Base-by-base conservation (phyloP, 176 grass and related monocot genomes). In the Zoysia pacifica region DNA sequence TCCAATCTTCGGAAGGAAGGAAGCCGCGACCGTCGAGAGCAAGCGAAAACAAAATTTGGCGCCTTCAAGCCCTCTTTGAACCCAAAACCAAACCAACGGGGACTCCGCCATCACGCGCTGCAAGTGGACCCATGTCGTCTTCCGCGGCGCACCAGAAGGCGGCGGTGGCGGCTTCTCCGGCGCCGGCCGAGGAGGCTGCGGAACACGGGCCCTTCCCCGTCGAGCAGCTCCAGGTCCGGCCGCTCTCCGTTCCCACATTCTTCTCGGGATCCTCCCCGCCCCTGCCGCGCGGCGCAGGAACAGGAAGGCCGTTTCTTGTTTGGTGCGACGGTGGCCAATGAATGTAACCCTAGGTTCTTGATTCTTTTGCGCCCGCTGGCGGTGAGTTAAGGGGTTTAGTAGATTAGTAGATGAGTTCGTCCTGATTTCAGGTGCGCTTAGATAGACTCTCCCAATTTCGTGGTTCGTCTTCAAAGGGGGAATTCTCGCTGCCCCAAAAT, bases 201-300 rank as follows among this genome's bases (percentile, higher is more conserved):
- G 73, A 86, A 73, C 78, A 78, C 37, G 83, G 73, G 38, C 87
- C 83, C 20, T 89, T 88, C 69, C 80, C 86, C 40, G 78, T 92
- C 66, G 86, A 92, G 48, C 83, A 89, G 35, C 90, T 92, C 36
- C 90, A 92, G 90, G 90, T 89, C 37, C 10, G n/a, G 9, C 45
- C 38, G 28, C 43, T 19, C 18, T 41, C 8, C 11, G 8, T 43
- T 1, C 65, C 52, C 38, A 55, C 6, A 36, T 42, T 20, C 4
- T 40, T 69, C 65, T 73, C 9, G 55, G 37, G 39, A 20, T 56
- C 3, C 19, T 62, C 20, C 51, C 60, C 52, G 4, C 35, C 41
- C 37, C 51, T 1, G 41, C 42, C 54, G 4, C 2, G 45, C 55
- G 48, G 36, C 46, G 43, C 79, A 83, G 61, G 50, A 68, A 44